Evolutionary conservation across 805 yeast genomes (phyloP).

Genomic region (Maudiozyma serrabonitensis): DNA sequence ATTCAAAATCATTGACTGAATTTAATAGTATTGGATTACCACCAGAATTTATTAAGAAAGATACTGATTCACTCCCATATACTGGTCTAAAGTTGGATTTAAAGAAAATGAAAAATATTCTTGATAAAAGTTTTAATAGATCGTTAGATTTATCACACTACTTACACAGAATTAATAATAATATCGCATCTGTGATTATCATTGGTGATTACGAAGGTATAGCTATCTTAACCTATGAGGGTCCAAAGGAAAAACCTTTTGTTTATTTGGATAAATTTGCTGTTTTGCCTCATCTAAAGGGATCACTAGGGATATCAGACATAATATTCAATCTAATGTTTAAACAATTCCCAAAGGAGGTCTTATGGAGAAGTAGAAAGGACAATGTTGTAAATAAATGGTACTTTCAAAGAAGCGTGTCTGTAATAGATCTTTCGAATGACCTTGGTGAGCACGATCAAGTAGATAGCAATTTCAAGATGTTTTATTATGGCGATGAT

Average conservation of each 20-base stretch:
- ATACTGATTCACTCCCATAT: not conserved
- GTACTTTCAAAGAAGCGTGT: conserved; percentile 88
- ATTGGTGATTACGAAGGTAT: conserved; percentile 95
- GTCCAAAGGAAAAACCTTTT: conserved; percentile 30
- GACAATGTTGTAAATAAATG: conserved; percentile 91
- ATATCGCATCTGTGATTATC: conserved; percentile 66
- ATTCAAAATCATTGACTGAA: conserved; percentile 12
- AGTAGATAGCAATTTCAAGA: conserved; percentile 26
- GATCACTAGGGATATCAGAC: conserved; percentile 90
- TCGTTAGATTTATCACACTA: conserved; percentile 58
- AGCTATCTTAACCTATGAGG: conserved; percentile 85
- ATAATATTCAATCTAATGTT: conserved; percentile 75
- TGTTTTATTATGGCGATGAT: conserved; percentile 35
- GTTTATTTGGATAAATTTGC: conserved; percentile 94
- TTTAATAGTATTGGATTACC: conserved; percentile 25
- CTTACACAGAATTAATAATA: conserved; percentile 50
- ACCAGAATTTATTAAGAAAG: conserved; percentile 1
- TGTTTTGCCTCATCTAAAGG: conserved; percentile 72
- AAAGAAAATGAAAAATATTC: conserved; percentile 44
- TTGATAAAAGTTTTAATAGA: conserved; percentile 73
- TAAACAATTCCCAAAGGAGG: conserved; percentile 56
- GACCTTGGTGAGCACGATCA: conserved; percentile 24
- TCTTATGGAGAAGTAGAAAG: conserved; percentile 84
- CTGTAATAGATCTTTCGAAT: conserved; percentile 43
- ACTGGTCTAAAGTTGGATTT: conserved; percentile 37